Percentiles rank a stretch among this genome's conserved stretches.
Evolutionary conservation across 306 rosid species (phyloP).

Genomic region (Rosa multiflora): DNA sequence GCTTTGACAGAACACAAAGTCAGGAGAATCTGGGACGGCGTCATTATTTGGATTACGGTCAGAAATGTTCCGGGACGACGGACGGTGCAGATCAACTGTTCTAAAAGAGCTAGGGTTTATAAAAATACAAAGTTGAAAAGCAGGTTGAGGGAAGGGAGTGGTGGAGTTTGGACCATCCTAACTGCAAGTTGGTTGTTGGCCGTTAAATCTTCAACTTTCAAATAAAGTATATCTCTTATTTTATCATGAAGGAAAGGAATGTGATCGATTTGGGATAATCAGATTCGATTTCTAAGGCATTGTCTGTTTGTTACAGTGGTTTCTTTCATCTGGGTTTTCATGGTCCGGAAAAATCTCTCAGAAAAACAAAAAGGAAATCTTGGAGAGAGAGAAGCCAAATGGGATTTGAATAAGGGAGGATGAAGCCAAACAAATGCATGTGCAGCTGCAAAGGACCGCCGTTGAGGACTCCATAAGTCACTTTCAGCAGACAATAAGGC

Average conservation of each 20-base stretch:
- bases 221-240: not conserved
- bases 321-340: slow-evolving; percentile 26
- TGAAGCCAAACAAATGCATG: slow-evolving; percentile 57
- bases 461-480: slow-evolving; percentile 34
- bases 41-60: slow-evolving; percentile 2
- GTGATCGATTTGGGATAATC: not conserved
- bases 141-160: slow-evolving; percentile 12
- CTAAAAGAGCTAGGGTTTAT: not conserved
- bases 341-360: slow-evolving; percentile 1
- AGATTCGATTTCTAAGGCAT: slow-evolving; percentile 20
- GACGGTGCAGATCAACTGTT: slow-evolving; percentile 38
- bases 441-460: slow-evolving; percentile 53
- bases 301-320: slow-evolving; percentile 31
- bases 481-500: slow-evolving; percentile 37
- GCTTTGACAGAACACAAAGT: slow-evolving; percentile 28
- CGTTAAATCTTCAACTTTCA: slow-evolving; percentile 36
- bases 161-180: slow-evolving; percentile 26
- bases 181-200: slow-evolving; percentile 53
- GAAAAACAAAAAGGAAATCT: slow-evolving; percentile 19
- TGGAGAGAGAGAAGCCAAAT: slow-evolving; percentile 31
- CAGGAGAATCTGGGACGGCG: slow-evolving; percentile 25
- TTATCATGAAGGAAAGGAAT: slow-evolving; percentile 2
- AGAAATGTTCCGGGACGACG: not conserved
- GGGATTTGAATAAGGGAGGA: slow-evolving; percentile 32
- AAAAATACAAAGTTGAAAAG: slow-evolving; percentile 7